These are phyloP conservation scores for Phylloboletellus chloephorus DNA, from an alignment of 1,284 basidiomycete species.

Conservation along the genomic window DNA sequence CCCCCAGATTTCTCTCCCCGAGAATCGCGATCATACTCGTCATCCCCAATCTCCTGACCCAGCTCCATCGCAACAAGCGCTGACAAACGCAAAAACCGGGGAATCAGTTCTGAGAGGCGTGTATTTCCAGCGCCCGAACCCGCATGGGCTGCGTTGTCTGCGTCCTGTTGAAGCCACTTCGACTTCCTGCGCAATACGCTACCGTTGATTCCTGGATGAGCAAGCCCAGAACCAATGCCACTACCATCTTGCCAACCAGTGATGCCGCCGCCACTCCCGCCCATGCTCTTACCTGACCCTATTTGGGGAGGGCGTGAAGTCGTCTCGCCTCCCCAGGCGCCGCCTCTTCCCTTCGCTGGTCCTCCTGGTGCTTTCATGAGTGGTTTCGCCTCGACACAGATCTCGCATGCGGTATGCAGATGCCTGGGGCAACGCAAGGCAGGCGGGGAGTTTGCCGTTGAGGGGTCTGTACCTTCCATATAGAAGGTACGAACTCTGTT, in stretches of 20 bases:
- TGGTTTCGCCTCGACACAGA: slow-evolving; percentile 59
- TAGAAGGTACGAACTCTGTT: slow-evolving; percentile 50
- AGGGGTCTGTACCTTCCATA: slow-evolving; percentile 55
- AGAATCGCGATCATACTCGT: slow-evolving; percentile 33
- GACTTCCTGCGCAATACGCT: slow-evolving; percentile 51
- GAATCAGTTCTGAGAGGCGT: slow-evolving; percentile 62
- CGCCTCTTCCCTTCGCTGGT: slow-evolving; percentile 20
- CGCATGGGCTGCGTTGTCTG: slow-evolving; percentile 22
- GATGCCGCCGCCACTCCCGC: slow-evolving; percentile 46
- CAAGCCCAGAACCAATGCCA: slow-evolving; percentile 63
- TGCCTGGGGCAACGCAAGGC: slow-evolving; percentile 66
- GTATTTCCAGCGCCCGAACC: slow-evolving; percentile 50
- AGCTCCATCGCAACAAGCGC: slow-evolving; percentile 71
- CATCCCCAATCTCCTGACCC: slow-evolving; percentile 53
- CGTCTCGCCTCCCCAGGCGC: slow-evolving; percentile 25
- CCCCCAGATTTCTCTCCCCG: slow-evolving; percentile 13
- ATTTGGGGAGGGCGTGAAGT: slow-evolving; percentile 24
- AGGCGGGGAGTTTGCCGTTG: slow-evolving; percentile 57
- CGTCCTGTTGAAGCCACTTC: slow-evolving; percentile 26
- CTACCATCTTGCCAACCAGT: slow-evolving; percentile 67
- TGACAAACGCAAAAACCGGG: slow-evolving; percentile 66
- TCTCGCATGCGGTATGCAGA: slow-evolving; percentile 63
- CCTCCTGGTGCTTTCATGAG: slow-evolving; percentile 28
- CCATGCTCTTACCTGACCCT: slow-evolving; percentile 29
- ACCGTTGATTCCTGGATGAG: slow-evolving; percentile 47